Evolutionary conservation across 1,284 basidiomycete species (phyloP).

Genomic region (Phaffia rhodozyma): DNA sequence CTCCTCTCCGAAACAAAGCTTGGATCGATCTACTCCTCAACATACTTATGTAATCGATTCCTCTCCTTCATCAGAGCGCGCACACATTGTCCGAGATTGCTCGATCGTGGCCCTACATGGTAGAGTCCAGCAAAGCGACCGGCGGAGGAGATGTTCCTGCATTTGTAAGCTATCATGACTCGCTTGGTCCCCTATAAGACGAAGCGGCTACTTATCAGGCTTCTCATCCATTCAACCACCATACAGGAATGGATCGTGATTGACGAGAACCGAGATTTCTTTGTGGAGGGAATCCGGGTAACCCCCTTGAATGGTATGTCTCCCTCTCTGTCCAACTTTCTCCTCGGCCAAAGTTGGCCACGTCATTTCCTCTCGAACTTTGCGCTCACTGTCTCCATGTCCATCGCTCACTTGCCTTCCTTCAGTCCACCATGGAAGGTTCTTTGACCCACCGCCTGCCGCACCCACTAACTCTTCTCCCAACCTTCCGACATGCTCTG

Average conservation of each 20-base stretch:
- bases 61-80: constrained; percentile 30
- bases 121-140: constrained; percentile 33
- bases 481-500: constrained; percentile 8
- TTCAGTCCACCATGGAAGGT: constrained; percentile 23
- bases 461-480: background rate
- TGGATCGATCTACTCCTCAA: background rate
- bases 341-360: background rate
- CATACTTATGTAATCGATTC: constrained; percentile 28
- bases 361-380: background rate
- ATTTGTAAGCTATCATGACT: constrained; percentile 13
- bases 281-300: constrained; percentile 14
- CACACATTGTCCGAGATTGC: constrained; percentile 30
- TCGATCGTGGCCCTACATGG: constrained; percentile 33
- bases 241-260: constrained; percentile 26
- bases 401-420: background rate
- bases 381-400: background rate
- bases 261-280: constrained; percentile 23
- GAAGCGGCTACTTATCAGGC: constrained; percentile 20
- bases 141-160: constrained; percentile 36
- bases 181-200: constrained; percentile 7
- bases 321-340: background rate
- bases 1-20: background rate
- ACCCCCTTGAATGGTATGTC: constrained; percentile 16
- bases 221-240: constrained; percentile 20
- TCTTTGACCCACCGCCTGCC: constrained; percentile 6